These are phyloP conservation scores for Penicillium sp. DNA, from an alignment of 2,329 filamentous ascomycete species.

Conservation along the genomic window DNA sequence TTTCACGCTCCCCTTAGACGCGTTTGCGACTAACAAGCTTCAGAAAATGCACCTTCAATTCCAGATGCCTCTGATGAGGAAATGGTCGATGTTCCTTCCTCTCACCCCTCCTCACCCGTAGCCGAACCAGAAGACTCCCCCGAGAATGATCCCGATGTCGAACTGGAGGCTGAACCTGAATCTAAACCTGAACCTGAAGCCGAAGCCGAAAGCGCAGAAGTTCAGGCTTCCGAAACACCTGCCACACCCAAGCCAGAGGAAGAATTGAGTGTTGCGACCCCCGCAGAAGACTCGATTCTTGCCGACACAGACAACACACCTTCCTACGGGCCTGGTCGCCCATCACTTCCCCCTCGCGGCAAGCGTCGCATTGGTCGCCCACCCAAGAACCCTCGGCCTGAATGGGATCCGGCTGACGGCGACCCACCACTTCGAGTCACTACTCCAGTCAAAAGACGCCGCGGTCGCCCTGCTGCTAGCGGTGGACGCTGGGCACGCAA, in stretches of 20 bases:
- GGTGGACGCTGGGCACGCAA: conserved; percentile 70
- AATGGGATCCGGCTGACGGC: conserved; percentile 64
- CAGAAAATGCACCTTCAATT: conserved; percentile 44
- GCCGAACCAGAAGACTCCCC: conserved; percentile 19
- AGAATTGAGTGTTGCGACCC: conserved; percentile 43
- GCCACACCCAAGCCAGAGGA: conserved; percentile 41
- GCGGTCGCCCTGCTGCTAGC: conserved; percentile 56
- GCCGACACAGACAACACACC: conserved; percentile 54
- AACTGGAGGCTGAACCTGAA: conserved; percentile 20
- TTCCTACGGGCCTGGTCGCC: conserved; percentile 47
- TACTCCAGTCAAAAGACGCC: conserved; percentile 58
- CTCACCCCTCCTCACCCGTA: conserved; percentile 23
- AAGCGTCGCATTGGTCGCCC: conserved; percentile 78
- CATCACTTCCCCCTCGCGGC: conserved; percentile 60
- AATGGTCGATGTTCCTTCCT: conserved; percentile 31
- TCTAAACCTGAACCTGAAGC: conserved; percentile 36
- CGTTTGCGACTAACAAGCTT: conserved; percentile 22
- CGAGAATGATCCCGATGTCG: conserved; percentile 26
- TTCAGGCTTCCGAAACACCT: conserved; percentile 11
- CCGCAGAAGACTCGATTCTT: conserved; percentile 41
- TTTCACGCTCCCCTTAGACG: conserved; percentile 8
- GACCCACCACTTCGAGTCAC: conserved; percentile 44
- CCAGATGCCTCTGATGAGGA: conserved; percentile 48
- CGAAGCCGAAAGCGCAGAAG: conserved; percentile 39
- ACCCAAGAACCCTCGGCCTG: conserved; percentile 78